Conservation (phyloP, 208 protist genomes). For the Trypanosoma avium region DNA sequence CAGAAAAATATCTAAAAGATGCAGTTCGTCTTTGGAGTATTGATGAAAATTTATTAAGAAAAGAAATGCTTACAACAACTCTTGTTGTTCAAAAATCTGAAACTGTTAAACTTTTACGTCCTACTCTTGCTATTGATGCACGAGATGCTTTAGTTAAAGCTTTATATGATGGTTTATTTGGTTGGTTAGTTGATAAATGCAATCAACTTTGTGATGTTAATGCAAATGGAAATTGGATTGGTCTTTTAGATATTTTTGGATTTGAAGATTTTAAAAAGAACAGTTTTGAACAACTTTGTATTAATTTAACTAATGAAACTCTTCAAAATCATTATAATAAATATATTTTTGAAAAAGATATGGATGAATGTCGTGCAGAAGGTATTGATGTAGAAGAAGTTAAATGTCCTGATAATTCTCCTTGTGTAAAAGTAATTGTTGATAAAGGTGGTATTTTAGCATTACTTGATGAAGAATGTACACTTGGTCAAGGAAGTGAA, state of each 20-base stretch:
- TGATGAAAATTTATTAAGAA: conserved; percentile 19
- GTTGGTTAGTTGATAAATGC: conserved; percentile 37
- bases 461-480: conserved; percentile 84
- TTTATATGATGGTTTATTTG: conserved; percentile 40
- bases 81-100: conserved; percentile 24
- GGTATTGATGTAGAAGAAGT: conserved; percentile 85
- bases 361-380: conserved; percentile 47
- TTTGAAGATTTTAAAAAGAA: conserved; percentile 88
- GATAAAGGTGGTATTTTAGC: conserved; percentile 71
- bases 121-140: conserved; percentile 40
- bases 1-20: conserved; percentile 20
- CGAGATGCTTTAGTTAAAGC: conserved; percentile 59
- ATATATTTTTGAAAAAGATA: conserved; percentile 70
- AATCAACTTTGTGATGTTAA: conserved; percentile 28
- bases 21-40: conserved; percentile 28
- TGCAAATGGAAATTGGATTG: conserved; percentile 38
- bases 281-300: conserved; percentile 95
- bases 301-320: conserved; percentile 96
- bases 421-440: conserved; percentile 79
- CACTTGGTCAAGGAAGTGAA: conserved; percentile 63
- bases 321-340: conserved; percentile 90
- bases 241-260: conserved; percentile 71
- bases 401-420: conserved; percentile 73
- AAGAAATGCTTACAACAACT: conserved; percentile 37
- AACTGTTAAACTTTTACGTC: conserved; percentile 20